Evolutionary conservation across 164 flowering plant genomes (phyloP), one percentile per base, ranked within the genome.

Genomic region (Sedum album): DNA sequence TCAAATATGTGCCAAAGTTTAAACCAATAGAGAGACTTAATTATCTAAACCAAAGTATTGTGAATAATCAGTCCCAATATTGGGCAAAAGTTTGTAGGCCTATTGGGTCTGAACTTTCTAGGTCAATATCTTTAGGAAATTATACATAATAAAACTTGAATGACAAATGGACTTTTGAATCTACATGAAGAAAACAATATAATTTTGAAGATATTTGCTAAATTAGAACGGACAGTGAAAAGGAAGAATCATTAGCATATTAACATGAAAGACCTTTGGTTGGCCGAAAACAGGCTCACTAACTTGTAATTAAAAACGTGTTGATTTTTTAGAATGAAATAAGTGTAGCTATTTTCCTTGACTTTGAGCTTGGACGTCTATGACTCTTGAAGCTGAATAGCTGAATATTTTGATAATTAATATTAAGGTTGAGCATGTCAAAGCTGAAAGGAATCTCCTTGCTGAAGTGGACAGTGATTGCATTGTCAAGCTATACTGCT

Each of bases 401-500:
- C n/a, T n/a, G n/a, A n/a, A n/a, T n/a, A 33, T 60, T 26, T 33
- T 71, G 63, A 41, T 41, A 41, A 60, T 41, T 70, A 72, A 35
- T 62, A 11, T 70, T 15, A 20, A 39, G 93, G 93, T 88, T 60
- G 93, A 88, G 76, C 93, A 88, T 77, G 91, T 86, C 53, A 88
- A 74, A 75, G 90, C 93, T 66, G 93, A 88, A 72, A 83, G 93
- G 81, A 86, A 88, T 81, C 80, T 88, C 66, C 88, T 88, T 63
- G 93, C 93, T 7, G 90, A 86, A 73, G 93, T 88, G 66, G 93
- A 88, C 75, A 88, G 93, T 69, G 84, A 82, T 73, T 88, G 88
- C 82, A 88, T 88, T 46, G 93, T 88, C 68, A 88, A 84, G 72
- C 84, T 88, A 21, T 88, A 88, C 73, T 86, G 86, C 78, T 86